Base-by-base conservation (phyloP, 169 alveolate species). In the Theileria orientalis region DNA sequence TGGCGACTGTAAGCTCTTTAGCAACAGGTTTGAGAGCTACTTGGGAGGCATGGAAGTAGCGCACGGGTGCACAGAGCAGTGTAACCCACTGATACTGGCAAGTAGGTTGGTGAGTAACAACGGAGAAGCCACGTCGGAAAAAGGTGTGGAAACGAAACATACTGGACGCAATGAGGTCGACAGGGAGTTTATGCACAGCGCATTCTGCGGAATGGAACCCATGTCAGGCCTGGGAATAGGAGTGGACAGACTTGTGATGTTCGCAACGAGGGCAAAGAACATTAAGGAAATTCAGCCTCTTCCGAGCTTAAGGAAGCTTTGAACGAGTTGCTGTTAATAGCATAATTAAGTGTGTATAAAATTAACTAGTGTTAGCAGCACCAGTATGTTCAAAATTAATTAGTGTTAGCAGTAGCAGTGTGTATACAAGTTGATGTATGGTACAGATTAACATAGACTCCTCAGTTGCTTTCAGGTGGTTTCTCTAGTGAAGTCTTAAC, bases 21-120 rank as follows among this genome's bases (percentile, higher is more conserved):
- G 98, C 42, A 98, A 97, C 92, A 92, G 99, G 63, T 98, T 97
- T 77, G 99, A 98, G 92, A 92, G 96, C 66, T 98, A 97, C 91
- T 86, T 96, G 40, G 92, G 95, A 83, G 97, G 97, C 30, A 96
- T 96, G 85, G 99, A 98, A 83, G 83, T 98, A 14, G 92, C 97
- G 84, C 97, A 98, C 83, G 99, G 99, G 21, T 98, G 97, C 90
- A 98, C 99, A 16, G 99, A 98, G 90, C 92, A 97, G 82, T 97
- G 98, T 80, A 98, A 98, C 83, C 99, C 99, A n/a, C 83, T 94
- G 78, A 91, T 86, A 56, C 98, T 97, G 88, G 90, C 96, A 68
- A 96, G 92, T 70, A 92, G 96, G 73, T 13, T 49, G 25, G n/a
- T 49, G 60, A 13, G 25, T 8, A 21, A 29, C 7, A 33, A 49